Evolutionary conservation across 208 protist genomes (phyloP), one percentile per base, ranked within the genome.

Genomic region (Kentomonas sorsogonicus): DNA sequence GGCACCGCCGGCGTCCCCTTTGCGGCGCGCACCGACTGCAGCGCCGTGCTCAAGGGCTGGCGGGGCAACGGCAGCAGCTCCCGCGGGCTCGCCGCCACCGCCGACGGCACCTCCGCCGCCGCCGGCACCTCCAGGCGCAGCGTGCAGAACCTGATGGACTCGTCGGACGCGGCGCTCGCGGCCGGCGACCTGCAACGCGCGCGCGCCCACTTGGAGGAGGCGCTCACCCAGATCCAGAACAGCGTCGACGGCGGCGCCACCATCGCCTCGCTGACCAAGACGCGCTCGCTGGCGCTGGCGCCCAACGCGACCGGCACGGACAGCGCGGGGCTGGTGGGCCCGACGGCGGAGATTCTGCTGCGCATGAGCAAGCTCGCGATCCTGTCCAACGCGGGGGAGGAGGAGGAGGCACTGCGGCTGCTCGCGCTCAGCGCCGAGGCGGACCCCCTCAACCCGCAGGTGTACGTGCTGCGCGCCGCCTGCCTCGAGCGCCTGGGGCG

Each of bases 181-280:
- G 63, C 61, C 7, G 76, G 78, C 23, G 46, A 74, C n/a, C 62
- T 81, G 38, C 39, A 48, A 2, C 71, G 73, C 13, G 78, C 80
- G 9, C 58, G 66, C 4, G 50, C 44, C 10, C 71, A 70, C 34
- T 60, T 94, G 25, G 60, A 86, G 54, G 57, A 65, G n/a, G 75
- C 79, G 11, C 60, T 94, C 16, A 83, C 77, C 13, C 60, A 75
- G 11, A 61, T 92, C n/a, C 82, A 91, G 54, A 82, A 86, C 50
- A 61, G 40, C 27, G n/a, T n/a, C n/a, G 69, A 65, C 13, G 65
- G 60, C 25, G 44, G 54, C 26, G n/a, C 62, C 1, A 57, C 60
- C 27, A 18, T 65, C 20, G 46, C 30, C 3, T 43, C 30, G 0
- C 33, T 68, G 31, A 43, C 64, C 16, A 69, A 56, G 36, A 38